Base-by-base conservation (phyloP, 306 rosid genomes). In the Acacia confusa region DNA sequence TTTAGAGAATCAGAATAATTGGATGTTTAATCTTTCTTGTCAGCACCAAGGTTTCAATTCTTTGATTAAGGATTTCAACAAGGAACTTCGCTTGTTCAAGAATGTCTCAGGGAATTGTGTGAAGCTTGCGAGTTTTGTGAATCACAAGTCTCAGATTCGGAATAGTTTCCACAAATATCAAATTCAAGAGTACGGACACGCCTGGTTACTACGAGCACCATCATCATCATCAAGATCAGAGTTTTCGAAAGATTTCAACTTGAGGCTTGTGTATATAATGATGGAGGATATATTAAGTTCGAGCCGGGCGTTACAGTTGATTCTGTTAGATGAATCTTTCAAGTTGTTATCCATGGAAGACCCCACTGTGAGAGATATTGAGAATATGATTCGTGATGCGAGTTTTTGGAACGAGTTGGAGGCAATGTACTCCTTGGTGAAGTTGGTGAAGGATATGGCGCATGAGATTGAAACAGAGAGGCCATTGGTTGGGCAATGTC, bases 11-110 rank as follows among this genome's bases (percentile, higher is more conserved):
- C 97, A 86, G 87, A 88, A 95, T 77, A 92, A 83, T 73, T 92
- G 97, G 97, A 95, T 95, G 99, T 92, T 95, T 67, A 95, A 95
- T 75, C 95, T 93, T 61, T 85, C 97, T 69, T 95, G 99, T 87
- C 99, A 92, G 78, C 85, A 77, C 75, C 99, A 89, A 67, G 99
- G 88, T 0, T 89, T 95, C 78, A 87, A 68, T 41, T 83, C 87
- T 66, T 80, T 95, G 82, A 81, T 92, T 61, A 91, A 90, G 90
- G 95, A 92, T 76, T 88, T 95, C 60, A 66, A 77, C 72, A 91
- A 77, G 84, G 97, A 89, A 44, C 92, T 95, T 79, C 90, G 86
- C 4, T 80, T 92, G 87, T 92, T 91, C 78, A 82, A 75, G 44
- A 70, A 77, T 0, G 94, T 90, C 1, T 58, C 85, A 3, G 90